Evolutionary conservation across 305 asterid genomes (phyloP), one percentile per base, ranked within the genome.

Genomic region (Solanum aculeatissimum): DNA sequence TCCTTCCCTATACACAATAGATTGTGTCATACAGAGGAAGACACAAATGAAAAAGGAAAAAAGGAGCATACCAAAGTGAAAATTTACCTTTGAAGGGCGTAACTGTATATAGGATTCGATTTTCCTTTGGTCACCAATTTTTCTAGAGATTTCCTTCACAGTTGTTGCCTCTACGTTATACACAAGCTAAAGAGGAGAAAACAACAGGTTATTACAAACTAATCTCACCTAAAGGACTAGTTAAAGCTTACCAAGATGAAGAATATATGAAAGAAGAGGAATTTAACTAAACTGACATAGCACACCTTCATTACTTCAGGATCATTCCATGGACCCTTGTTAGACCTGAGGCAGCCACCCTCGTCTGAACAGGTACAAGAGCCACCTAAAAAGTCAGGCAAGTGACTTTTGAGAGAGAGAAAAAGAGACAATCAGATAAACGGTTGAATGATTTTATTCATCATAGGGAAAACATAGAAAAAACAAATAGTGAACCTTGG

Each of bases 341-440:
- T 92, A 54, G 99, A 94, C 89, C 92, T 91, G 84, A 96, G 94
- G 88, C 99, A 96, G 83, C 99, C 99, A 81, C 98, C 98, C 89
- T 97, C 98, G 65, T 77, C 86, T 72, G 90, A 87, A 91, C 99
- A 97, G 51, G 90, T 85, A 91, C 98, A 97, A 27, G 94, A 89
- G 70, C 99, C 99, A 57, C 99, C 98, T 88, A 97, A 88, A 89
- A 95, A 95, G 86, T 97, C 93, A 10, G 99, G 99, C 92, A 97
- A 88, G 88, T 97, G 98, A 90, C 99, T 97, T 77, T 77, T 92
- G 85, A 80, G 66, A 87, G 81, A 47, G 40, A 74, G 15, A 19
- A 80, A 43, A 11, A 70, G 82, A 80, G 45, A 69, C 81, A 65
- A 63, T 81, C 63, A 85, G 40, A 23, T 47, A 87, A 84, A 78